Conservation (phyloP, 192 early-diverging fungal genomes). For the Podila epicladia region DNA sequence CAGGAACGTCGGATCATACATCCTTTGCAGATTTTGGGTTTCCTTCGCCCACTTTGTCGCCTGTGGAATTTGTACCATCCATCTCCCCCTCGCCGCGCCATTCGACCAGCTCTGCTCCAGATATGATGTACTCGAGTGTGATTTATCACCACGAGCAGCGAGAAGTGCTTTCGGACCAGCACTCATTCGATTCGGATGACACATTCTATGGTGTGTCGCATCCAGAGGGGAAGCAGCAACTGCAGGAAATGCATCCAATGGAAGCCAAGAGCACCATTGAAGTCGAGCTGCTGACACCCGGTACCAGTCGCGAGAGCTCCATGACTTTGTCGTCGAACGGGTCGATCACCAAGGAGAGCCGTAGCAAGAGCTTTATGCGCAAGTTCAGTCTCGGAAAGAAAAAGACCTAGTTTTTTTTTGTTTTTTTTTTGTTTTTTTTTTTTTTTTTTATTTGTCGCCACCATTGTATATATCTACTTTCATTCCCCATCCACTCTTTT, state of each 20-base stretch:
- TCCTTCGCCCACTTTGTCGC: conserved; percentile 25
- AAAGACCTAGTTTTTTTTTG: neutral
- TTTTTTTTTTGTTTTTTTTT: too few species aligned
- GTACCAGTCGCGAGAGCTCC: neutral
- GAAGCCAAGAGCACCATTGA: neutral
- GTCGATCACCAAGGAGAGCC: neutral
- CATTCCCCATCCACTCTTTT: neutral
- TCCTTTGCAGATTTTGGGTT: conserved; percentile 45
- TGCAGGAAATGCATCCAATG: neutral
- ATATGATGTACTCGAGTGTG: neutral
- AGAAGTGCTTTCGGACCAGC: neutral
- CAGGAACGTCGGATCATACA: conserved; percentile 15
- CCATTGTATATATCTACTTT: conserved; percentile 11
- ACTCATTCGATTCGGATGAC: neutral
- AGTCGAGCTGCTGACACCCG: neutral
- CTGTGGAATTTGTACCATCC: conserved; percentile 12
- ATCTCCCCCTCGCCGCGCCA: conserved; percentile 24
- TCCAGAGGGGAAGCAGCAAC: neutral
- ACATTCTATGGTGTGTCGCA: neutral
- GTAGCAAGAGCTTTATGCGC: conserved; percentile 24
- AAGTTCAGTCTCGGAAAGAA: conserved; percentile 31
- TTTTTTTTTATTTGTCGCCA: neutral
- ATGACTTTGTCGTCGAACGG: neutral
- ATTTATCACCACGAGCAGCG: neutral
- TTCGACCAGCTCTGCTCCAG: conserved; percentile 15